A percentile compares a stretch with the other conserved stretches of the same genome.
Evolutionary conservation across 75 land plant species (phyloP).

Genomic region (Ceratopteris richardii): DNA sequence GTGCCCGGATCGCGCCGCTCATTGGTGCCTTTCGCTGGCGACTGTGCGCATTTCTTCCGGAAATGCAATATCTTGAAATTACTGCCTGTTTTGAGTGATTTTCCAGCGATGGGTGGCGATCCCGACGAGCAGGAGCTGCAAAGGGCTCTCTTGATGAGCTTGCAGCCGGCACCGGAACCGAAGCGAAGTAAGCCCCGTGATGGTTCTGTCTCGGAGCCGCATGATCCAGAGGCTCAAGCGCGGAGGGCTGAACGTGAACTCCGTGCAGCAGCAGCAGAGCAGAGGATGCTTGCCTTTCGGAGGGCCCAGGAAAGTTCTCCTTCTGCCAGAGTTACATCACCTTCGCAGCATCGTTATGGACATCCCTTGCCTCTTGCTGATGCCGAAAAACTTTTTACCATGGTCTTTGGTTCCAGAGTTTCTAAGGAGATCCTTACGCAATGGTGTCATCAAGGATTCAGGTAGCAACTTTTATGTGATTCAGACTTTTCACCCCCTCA

Average conservation of each 20-base stretch:
- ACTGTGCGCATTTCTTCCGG: too few species aligned
- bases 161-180: conserved; percentile 85
- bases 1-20: too few species aligned
- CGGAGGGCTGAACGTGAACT: conserved; percentile 72
- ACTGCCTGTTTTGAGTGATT: conserved; percentile 1
- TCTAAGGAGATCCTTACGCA: conserved; percentile 70
- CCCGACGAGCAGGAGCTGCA: conserved; percentile 85
- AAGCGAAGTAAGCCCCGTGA: conserved; percentile 88
- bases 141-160: conserved; percentile 87
- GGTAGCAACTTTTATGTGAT: conserved; percentile 23
- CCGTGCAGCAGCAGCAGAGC: conserved; percentile 93
- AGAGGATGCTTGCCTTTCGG: conserved; percentile 32
- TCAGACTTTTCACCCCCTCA: background rate
- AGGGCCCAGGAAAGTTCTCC: conserved; percentile 5
- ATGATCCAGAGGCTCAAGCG: background rate
- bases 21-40: too few species aligned
- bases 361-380: conserved; percentile 36
- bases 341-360: conserved; percentile 12
- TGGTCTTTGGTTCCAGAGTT: conserved; percentile 66
- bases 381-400: conserved; percentile 55
- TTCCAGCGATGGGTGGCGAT: conserved; percentile 38
- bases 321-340: background rate
- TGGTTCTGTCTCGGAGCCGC: background rate
- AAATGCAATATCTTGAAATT: too few species aligned
- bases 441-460: conserved; percentile 96